phyloP scores from a whole-genome alignment of 2,329 filamentous ascomycete species.

The Xylaria sp. region DNA sequence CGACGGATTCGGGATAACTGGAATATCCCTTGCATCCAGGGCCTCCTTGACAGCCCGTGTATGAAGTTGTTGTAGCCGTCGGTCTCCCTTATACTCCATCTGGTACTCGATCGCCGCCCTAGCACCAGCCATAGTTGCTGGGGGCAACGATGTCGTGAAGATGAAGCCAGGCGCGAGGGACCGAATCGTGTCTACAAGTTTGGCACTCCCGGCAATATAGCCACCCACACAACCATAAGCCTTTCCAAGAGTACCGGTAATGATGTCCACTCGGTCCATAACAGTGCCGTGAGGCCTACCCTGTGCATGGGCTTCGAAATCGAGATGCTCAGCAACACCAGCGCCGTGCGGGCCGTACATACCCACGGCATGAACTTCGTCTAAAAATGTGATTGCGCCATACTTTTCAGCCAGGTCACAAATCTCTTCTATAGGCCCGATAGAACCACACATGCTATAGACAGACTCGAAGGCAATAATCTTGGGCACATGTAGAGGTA shows the following conservation, averaged over 20 bases:
- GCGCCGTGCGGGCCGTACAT: constrained; percentile 98
- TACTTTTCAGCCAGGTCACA: constrained; percentile 98
- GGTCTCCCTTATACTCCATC: constrained; percentile 83
- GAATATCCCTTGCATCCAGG: constrained; percentile 82
- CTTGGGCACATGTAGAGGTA: constrained; percentile 88
- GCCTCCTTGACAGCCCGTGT: constrained; percentile 93
- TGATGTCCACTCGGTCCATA: constrained; percentile 97
- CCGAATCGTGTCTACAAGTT: constrained; percentile 90
- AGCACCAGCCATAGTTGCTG: constrained; percentile 96
- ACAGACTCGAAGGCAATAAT: constrained; percentile 99
- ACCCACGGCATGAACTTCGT: constrained; percentile 98
- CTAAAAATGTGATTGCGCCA: constrained; percentile 94
- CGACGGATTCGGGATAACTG: constrained; percentile 96
- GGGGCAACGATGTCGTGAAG: constrained; percentile 96
- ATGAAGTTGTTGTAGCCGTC: constrained; percentile 93
- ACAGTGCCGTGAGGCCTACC: constrained; percentile 82
- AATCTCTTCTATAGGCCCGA: constrained; percentile 94
- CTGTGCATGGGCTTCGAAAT: constrained; percentile 85
- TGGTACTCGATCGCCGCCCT: constrained; percentile 94
- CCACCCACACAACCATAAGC: constrained; percentile 97
- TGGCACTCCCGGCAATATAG: constrained; percentile 91
- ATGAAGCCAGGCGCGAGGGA: constrained; percentile 98
- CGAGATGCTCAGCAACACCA: constrained; percentile 95
- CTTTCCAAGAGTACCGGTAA: constrained; percentile 96
- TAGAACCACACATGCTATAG: constrained; percentile 98